Base-by-base conservation (phyloP, 306 rosid genomes). In the Pyrus communis region DNA sequence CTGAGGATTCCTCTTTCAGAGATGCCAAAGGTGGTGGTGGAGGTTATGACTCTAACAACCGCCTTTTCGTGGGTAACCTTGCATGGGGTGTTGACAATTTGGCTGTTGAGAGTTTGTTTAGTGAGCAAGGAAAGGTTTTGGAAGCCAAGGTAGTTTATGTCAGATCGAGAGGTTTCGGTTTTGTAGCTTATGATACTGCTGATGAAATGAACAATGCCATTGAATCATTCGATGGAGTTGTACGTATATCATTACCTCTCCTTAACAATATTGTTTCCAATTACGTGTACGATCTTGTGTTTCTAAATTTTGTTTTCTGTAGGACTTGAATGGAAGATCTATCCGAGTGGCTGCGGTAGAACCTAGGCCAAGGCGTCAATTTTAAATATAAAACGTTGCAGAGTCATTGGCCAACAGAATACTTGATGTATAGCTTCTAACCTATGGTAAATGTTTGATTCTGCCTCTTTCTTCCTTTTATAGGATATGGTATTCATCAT, bases 141-240 rank as follows among this genome's bases (percentile, higher is more conserved):
- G 97, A 95, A 57, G 99, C 99, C 22, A 92, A 81, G 86, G 99
- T 95, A 7, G 85, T 95, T 79, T 92, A 80, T 87, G 99, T 97
- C 51, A 87, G 91, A 75, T 95, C 99, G 31, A 95, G 90, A 80
- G 99, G 99, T 33, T 95, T 95, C 67, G 97, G 99, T 69, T 95
- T 95, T 82, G 96, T 95, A 76, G 90, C 99, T 46, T 92, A 71
- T 75, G 61, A 83, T 73, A 83, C 88, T 49, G 78, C 93, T 8
- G 88, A 87, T 28, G 97, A 92, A 82, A 94, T 89, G 79, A 83
- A 75, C 87, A 75, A 78, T 79, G 99, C 97, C 63, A 86, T 95
- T 81, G 85, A 81, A 67, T 87, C 88, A 76, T 88, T 95, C 84
- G 82, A 95, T 78, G 99, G 97, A 2, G 93, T 23, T 86, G 99